phyloP scores from a whole-genome alignment of 495 filamentous ascomycete genomes.

The Penicillium riverlandense region DNA sequence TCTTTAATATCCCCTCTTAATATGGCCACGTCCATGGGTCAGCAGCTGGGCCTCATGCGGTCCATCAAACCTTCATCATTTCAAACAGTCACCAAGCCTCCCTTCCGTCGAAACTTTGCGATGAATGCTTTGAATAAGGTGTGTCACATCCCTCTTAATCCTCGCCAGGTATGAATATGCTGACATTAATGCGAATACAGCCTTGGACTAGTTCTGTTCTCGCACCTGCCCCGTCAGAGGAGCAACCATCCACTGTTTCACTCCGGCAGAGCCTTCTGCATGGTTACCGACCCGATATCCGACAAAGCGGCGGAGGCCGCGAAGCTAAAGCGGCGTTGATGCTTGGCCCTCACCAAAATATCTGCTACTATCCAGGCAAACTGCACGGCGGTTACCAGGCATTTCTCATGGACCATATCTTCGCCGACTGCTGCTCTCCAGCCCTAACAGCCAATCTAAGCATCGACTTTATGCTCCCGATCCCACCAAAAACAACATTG shows the following conservation, averaged over 20 bases:
- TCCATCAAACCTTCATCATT: too few relatives aligned
- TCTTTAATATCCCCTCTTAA: too few relatives aligned
- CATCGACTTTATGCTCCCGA: neutral
- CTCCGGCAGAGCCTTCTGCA: neutral
- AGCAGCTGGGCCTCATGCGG: neutral
- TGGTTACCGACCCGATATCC: constrained; percentile 4
- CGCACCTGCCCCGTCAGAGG: neutral
- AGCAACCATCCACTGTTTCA: neutral
- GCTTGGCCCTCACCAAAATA: constrained; percentile 3
- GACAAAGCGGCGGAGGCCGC: neutral
- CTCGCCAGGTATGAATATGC: neutral
- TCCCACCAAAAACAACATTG: constrained; percentile 2
- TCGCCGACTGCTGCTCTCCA: constrained; percentile 5
- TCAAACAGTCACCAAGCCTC: neutral
- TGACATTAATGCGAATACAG: neutral
- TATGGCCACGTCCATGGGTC: neutral
- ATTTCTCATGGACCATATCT: constrained; percentile 6
- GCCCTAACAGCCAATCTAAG: constrained; percentile 5
- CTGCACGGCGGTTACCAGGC: constrained; percentile 6
- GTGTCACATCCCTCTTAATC: neutral
- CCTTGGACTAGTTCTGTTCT: neutral
- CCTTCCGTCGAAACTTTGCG: neutral
- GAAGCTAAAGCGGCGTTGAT: constrained; percentile 3
- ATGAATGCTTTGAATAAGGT: neutral
- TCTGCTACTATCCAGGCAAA: constrained; percentile 7